Base-by-base conservation (phyloP, 2,329 filamentous ascomycete species). In the Aspergillus carbonarius region DNA sequence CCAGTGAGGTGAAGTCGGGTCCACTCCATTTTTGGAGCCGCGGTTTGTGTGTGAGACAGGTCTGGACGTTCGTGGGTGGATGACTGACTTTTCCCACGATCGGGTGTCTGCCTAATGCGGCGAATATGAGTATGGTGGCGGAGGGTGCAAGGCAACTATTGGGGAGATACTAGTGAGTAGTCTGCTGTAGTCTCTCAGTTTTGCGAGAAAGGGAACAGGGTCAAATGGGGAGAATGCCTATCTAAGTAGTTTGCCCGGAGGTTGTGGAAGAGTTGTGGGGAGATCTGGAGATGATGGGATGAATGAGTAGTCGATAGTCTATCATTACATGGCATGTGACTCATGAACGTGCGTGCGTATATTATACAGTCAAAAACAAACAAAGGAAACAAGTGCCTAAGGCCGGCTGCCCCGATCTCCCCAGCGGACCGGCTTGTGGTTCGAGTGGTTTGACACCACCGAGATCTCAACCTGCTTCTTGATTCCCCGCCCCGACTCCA, bases 381-480 rank as follows among this genome's bases (percentile, higher is more conserved):
- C 18, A 23, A 42, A 42, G 3, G 39, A 42, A 42, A 42, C 5
- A 23, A 12, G 5, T 42, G 5, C 39, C 42, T 27, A 30, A n/a
- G 23, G 23, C 20, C 25, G 42, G 42, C 20, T 30, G 7, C 15
- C 15, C 20, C 25, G 25, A 15, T 47, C 42, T 25, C 20, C 13
- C 42, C 42, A 18, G 23, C 23, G 12, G n/a, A n/a, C n/a, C n/a
- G n/a, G n/a, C n/a, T n/a, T n/a, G n/a, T n/a, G n/a, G n/a, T n/a
- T n/a, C 42, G 39, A 18, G 23, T 30, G 42, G n/a, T 53, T 40
- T 5, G 65, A 62, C n/a, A 63, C 30, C 0, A 69, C 63, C 15
- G 60, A 62, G 13, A 72, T 69, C 15, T 72, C 70, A 2, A 72
- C 63, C 57, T 71, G 68, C 39, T 72, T 72, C 25, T 61, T 69